These are phyloP conservation scores for Dendrobium catenatum DNA, from an alignment of 106 monocot species.

Conservation along the genomic window DNA sequence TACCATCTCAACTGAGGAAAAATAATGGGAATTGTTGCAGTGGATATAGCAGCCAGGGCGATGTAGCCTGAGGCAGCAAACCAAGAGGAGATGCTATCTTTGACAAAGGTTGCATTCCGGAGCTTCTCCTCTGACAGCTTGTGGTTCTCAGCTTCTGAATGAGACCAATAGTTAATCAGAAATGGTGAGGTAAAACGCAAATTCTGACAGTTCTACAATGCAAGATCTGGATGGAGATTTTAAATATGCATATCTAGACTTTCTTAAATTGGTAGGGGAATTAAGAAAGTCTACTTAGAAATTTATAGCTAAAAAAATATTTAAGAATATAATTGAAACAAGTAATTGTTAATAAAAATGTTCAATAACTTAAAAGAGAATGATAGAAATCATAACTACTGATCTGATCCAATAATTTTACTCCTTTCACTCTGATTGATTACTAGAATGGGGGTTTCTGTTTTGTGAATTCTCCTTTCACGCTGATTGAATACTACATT, in stretches of 20 bases:
- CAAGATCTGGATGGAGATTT: background rate
- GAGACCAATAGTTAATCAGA: background rate
- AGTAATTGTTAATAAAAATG: background rate
- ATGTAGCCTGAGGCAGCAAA: slow-evolving; percentile 68
- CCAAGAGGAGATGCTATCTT: slow-evolving; percentile 61
- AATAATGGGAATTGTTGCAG: slow-evolving; percentile 54
- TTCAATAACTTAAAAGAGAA: background rate
- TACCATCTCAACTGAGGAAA: slow-evolving; percentile 85
- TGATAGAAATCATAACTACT: background rate
- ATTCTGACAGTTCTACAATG: background rate
- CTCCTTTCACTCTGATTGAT: too few relatives aligned
- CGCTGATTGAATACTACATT: background rate
- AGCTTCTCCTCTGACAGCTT: slow-evolving; percentile 34
- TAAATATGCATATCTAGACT: background rate
- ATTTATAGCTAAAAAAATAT: background rate
- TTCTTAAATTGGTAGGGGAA: background rate
- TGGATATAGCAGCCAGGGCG: slow-evolving; percentile 64
- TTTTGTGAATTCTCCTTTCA: too few relatives aligned
- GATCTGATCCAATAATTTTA: too few relatives aligned
- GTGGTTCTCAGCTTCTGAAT: slow-evolving; percentile 27
- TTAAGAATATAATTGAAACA: background rate
- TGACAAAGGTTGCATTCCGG: slow-evolving; percentile 47
- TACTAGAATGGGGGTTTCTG: too few relatives aligned
- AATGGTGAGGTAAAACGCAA: background rate
- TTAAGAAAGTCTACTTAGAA: background rate